Conservation (phyloP, 805 yeast genomes). For the Metschnikowia picachoensis region DNA sequence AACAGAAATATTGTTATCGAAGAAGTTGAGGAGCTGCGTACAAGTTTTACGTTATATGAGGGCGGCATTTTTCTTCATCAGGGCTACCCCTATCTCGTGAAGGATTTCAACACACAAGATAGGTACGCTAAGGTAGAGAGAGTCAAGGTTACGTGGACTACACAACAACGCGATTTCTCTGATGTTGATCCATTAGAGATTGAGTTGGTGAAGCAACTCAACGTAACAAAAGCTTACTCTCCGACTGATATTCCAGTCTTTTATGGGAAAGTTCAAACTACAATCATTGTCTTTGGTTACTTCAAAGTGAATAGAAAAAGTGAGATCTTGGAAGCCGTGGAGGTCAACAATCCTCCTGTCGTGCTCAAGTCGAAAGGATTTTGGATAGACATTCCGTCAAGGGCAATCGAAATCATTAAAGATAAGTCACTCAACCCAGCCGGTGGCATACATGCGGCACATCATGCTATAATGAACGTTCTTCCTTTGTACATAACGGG, state of each 20-base stretch:
- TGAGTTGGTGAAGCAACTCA: conserved; percentile 56
- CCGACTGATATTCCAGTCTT: conserved; percentile 53
- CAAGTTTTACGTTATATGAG: conserved; percentile 82
- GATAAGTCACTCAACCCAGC: conserved; percentile 64
- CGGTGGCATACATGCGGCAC: conserved; percentile 95
- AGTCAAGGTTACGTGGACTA: conserved; percentile 91
- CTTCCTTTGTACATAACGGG: conserved; percentile 71
- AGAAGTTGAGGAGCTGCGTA: conserved; percentile 82
- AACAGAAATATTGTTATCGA: conserved; percentile 76
- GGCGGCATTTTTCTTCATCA: conserved; percentile 95
- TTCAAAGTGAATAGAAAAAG: conserved; percentile 77
- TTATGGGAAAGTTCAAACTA: conserved; percentile 70
- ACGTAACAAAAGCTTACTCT: conserved; percentile 33
- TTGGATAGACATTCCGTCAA: conserved; percentile 82
- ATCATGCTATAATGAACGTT: conserved; percentile 81
- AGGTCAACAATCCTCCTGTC: conserved; percentile 85
- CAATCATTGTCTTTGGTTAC: conserved; percentile 84
- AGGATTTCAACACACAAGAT: conserved; percentile 78
- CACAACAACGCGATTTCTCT: conserved; percentile 86
- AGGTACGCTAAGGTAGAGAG: conserved; percentile 79
- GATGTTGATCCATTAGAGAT: conserved; percentile 85
- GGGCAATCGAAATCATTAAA: conserved; percentile 56
- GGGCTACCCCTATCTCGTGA: conserved; percentile 83
- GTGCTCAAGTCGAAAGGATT: conserved; percentile 68
- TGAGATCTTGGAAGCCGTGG: conserved; percentile 88